Evolutionary conservation across 208 protist genomes (phyloP), one percentile per base, ranked within the genome.

Genomic region (Wallacemonas sp.): DNA sequence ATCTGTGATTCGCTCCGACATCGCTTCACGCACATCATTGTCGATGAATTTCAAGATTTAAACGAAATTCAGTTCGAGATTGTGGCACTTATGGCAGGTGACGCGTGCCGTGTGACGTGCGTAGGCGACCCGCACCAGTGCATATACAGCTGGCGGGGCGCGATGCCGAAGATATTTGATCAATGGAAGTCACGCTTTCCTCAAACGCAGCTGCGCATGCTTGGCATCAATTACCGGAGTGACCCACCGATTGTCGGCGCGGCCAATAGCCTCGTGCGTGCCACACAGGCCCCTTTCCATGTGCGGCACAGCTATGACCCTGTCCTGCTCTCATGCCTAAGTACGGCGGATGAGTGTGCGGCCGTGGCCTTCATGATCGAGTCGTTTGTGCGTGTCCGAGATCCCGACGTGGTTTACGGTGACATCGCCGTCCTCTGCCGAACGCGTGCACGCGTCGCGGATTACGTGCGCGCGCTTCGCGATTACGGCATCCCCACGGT

Each of bases 11-110:
- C 59, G 24, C 62, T 92, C 3, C 86, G 73, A 8, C 30, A 54
- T 1, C 68, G 76, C 26, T 92, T 80, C 73, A 93, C 87, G 1
- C 90, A 96, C 75, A 83, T 93, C 41, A 73, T 96, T 22, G 87
- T 96, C 17, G 90, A 96, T 59, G 90, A 96, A 72, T 93, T 96
- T 41, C 90, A 96, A 58, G 90, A 96, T 63, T 71, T 96, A 33
- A 92, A 92, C 71, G 85, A 92, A 50, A 75, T 96, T 17, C 90
- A 96, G 71, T 67, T 93, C 29, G 87, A 96, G 63, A 81, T 92
- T 54, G 66, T 93, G 10, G 85, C 87, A 1, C 78, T 89, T 26
- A 71, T 96, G 29, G 90, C 85, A 1, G 90, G 87, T 5, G 83
- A 92, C 24, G 79, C 44, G 24, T 93, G 87, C 37, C 87, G 83